Base-by-base conservation (phyloP, 23 red algal genomes). In the Gracilaria caudata region DNA sequence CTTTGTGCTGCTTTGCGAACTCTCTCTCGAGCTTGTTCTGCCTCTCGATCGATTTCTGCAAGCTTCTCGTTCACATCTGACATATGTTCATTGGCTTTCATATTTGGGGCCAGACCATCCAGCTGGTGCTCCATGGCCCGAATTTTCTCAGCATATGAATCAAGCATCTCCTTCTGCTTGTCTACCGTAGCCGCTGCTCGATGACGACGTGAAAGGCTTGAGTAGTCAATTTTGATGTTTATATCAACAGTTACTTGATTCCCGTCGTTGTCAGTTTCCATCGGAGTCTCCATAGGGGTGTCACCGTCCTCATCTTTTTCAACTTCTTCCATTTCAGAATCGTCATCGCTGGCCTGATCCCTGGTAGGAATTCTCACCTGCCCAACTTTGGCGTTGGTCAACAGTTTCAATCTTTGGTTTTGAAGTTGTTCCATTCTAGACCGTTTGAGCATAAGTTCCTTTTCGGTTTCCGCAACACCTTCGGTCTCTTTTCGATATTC, bases 31-130 rank as follows among this genome's bases (percentile, higher is more conserved):
- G 96, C 93, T 25, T 65, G 35, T 4, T 95, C 96, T 10, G 89
- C 80, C 40, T 98, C 93, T 37, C 64, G 58, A 55, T 92, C 88
- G 30, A 98, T 78, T 25, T 76, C 79, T 39, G 79, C 84, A 47
- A 99, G 78, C 39, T 94, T 90, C 3, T 39, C 68, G 46, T 85
- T 70, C 14, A 99, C 45, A 73, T 93, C 92, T 32, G 46, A 64
- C 78, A 95, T 80, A 47, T 93, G 93, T 51, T 95, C 92, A 26
- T 76, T 83, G 28, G 92, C 92, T 25, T 78, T 86, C 76, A 99
- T 87, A 63, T 99, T 99, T 11, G 97, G 97, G 23, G 92, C 74
- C 19, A 99, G 77, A 0, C 78, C 84, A 39, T 95, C 97, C 36
- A 95, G 71, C 64, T 95, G 83, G 21, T 85, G 78, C 74, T 77